Conservation (phyloP, 1,284 basidiomycete genomes). For the Lentinula novae-zelandiae region DNA sequence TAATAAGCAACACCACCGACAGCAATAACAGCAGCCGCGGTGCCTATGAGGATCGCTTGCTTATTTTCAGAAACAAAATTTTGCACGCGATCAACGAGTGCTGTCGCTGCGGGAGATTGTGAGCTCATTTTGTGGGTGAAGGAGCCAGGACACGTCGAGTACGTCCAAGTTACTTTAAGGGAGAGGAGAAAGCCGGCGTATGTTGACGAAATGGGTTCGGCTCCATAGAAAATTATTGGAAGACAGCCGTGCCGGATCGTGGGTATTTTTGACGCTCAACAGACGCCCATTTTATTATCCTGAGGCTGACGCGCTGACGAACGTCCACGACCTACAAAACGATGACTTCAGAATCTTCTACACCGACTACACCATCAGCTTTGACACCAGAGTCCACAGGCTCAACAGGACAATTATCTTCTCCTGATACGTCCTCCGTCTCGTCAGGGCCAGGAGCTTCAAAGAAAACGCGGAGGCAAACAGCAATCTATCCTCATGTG, state of each 20-base stretch:
- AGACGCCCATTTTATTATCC: neutral
- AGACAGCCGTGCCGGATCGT: neutral
- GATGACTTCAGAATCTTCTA: neutral
- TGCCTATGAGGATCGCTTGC: slow-evolving; percentile 63
- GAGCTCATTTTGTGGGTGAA: slow-evolving; percentile 6
- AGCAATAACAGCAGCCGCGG: slow-evolving; percentile 69
- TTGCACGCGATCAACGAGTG: slow-evolving; percentile 58
- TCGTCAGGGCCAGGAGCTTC: slow-evolving; percentile 15
- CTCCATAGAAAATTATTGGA: slow-evolving; percentile 1
- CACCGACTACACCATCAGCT: neutral
- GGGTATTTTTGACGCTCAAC: neutral
- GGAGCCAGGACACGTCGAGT: neutral
- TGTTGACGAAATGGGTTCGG: slow-evolving; percentile 11
- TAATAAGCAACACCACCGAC: slow-evolving; percentile 80
- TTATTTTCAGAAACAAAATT: slow-evolving; percentile 74
- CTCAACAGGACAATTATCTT: neutral
- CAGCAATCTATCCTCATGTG: slow-evolving; percentile 73
- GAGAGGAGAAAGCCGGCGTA: neutral
- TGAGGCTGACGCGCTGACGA: neutral
- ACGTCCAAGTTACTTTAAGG: neutral
- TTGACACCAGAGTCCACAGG: slow-evolving; percentile 13
- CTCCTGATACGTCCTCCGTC: slow-evolving; percentile 9
- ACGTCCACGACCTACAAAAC: neutral
- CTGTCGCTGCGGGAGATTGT: slow-evolving; percentile 6
- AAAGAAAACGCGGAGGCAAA: slow-evolving; percentile 51